Conservation (phyloP, 2,329 filamentous ascomycete genomes). For the Monilinia laxa region DNA sequence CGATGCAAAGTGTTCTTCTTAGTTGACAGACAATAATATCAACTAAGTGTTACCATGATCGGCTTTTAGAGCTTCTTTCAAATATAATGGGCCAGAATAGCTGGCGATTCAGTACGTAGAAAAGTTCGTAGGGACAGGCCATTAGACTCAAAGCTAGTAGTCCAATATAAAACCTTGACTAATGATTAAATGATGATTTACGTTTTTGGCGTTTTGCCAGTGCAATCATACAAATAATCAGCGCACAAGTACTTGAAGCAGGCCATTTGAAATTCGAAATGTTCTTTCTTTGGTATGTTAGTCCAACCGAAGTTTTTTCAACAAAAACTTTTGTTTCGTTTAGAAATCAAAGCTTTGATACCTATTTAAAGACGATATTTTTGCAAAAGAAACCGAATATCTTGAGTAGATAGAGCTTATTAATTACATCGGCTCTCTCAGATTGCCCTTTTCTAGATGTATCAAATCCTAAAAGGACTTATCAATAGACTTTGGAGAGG, state of each 20-base stretch:
- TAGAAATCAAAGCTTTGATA: too few relatives aligned
- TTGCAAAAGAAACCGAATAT: too few relatives aligned
- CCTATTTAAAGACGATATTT: too few relatives aligned
- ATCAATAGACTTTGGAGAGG: too few relatives aligned
- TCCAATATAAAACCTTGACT: neutral
- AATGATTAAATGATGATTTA: neutral
- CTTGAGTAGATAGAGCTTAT: too few relatives aligned
- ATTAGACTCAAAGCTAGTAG: neutral
- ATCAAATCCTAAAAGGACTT: too few relatives aligned
- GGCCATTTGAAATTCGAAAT: neutral
- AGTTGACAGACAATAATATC: too few relatives aligned
- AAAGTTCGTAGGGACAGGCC: neutral
- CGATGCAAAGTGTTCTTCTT: neutral
- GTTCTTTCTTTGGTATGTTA: neutral
- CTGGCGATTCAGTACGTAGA: neutral
- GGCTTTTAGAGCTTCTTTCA: neutral
- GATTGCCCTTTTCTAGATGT: too few relatives aligned
- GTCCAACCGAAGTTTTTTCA: too few relatives aligned
- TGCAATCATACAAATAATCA: neutral
- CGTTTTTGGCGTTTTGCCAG: neutral
- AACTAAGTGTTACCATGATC: neutral
- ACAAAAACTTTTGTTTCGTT: too few relatives aligned
- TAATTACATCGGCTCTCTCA: too few relatives aligned
- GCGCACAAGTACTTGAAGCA: too few relatives aligned
- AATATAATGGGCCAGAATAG: conserved; percentile 1